Percentiles rank a stretch among this genome's conserved stretches.
phyloP scores from a whole-genome alignment of 2,329 filamentous ascomycete genomes.

The Ophiocordyceps camponoti-leonardi region DNA sequence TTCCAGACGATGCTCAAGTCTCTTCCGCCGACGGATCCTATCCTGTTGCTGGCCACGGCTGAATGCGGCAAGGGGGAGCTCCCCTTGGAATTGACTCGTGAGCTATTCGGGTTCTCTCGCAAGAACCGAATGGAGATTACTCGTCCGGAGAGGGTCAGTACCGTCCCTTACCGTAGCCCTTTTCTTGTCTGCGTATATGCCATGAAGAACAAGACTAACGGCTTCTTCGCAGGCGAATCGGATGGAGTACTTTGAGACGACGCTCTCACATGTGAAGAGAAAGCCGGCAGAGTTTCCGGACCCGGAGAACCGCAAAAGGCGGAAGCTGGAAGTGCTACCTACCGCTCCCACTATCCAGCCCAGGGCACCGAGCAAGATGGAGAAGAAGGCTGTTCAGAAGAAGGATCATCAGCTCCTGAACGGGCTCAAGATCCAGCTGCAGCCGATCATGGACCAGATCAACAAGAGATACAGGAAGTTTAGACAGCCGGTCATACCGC shows the following conservation, averaged over 20 bases:
- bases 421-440: conserved; percentile 70
- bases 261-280: conserved; percentile 63
- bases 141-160: conserved; percentile 44
- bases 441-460: conserved; percentile 95
- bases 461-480: conserved; percentile 83
- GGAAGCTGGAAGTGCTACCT: conserved; percentile 60
- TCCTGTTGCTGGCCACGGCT: conserved; percentile 73
- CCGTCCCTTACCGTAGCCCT: background rate
- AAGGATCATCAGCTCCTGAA: conserved; percentile 74
- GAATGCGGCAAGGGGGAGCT: conserved; percentile 50
- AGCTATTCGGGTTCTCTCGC: conserved; percentile 73
- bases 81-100: conserved; percentile 45
- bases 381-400: conserved; percentile 65
- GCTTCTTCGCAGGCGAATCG: conserved; percentile 32
- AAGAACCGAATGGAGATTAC: conserved; percentile 58
- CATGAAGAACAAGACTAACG: background rate
- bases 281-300: conserved; percentile 77
- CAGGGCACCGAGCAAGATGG: conserved; percentile 51
- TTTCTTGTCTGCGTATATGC: too few species aligned
- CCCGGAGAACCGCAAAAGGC: conserved; percentile 68
- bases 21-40: conserved; percentile 76
- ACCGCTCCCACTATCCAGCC: conserved; percentile 58
- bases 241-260: conserved; percentile 60
- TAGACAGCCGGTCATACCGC: conserved; percentile 60
- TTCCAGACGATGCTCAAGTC: conserved; percentile 70